Evolutionary conservation across 2,329 filamentous ascomycete genomes (phyloP), one percentile per base, ranked within the genome.

Genomic region (Monilinia fructicola): DNA sequence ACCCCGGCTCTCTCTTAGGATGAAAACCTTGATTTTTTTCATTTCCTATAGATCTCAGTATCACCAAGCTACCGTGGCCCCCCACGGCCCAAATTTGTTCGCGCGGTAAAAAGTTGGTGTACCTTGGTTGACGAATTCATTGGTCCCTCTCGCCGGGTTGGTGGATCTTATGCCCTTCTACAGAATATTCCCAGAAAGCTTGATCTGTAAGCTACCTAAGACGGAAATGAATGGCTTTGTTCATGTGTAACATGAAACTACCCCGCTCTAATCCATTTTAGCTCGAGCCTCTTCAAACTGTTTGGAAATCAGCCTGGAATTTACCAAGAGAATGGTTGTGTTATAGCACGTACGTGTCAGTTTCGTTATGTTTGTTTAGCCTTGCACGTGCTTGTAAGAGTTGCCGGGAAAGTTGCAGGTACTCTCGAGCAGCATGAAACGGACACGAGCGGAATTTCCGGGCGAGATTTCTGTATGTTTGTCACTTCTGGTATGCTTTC

Each of bases 141-240:
- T 53, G 52, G 52, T 65, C 54, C 62, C 62, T 65, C 53, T 59
- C 62, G 62, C 62, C 62, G 62, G 62, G 62, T 65, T 65, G 40
- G 28, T 65, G 62, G 62, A 65, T 65, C 31, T 40, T 50, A 58
- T 46, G n/a, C 42, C 28, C 53, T 65, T 50, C 31, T 65, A 65
- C 53, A 38, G 53, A 46, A 48, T 28, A 59, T 44, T 28, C 44
- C 31, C 42, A 58, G n/a, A 59, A 65, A 65, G 53, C 53, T 58
- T 65, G 42, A 14, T 58, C 31, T 65, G 53, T 65, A 59, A 40
- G 53, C 44, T 56, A 10, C 42, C 42, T 28, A 64, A 64, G 40
- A 65, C 58, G 42, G 28, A 16, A 58, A 50, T 46, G 62, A 35
- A 65, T 65, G 40, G 58, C 58, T 61, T 11, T 38, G 35, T 38